Evolutionary conservation across 345 rosid species (phyloP).

Genomic region (Populus simonii): DNA sequence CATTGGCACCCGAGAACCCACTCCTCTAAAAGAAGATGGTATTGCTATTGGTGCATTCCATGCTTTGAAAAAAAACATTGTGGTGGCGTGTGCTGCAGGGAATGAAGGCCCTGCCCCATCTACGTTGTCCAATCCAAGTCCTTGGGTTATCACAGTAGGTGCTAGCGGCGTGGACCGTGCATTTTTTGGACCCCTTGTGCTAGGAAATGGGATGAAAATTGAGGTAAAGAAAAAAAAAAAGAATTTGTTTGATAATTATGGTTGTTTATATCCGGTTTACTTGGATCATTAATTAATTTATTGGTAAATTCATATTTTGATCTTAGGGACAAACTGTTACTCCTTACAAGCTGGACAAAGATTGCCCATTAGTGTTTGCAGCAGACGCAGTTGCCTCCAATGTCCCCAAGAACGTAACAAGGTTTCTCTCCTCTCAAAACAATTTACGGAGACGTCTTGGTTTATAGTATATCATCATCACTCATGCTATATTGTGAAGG

Average conservation of each 20-base stretch:
- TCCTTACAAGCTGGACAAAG: slow-evolving; percentile 36
- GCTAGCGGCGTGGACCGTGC: slow-evolving; percentile 76
- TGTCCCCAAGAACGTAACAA: slow-evolving; percentile 36
- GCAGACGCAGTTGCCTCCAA: slow-evolving; percentile 47
- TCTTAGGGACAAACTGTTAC: slow-evolving; percentile 63
- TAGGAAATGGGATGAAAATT: slow-evolving; percentile 60
- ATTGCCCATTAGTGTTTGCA: slow-evolving; percentile 61
- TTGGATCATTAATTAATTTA: not conserved
- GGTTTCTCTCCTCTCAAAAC: slow-evolving; percentile 23
- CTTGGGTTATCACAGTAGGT: slow-evolving; percentile 79
- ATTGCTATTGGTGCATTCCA: slow-evolving; percentile 67
- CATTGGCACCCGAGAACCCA: slow-evolving; percentile 30
- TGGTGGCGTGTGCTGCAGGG: slow-evolving; percentile 66
- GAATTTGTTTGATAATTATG: not conserved
- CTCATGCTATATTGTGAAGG: too few species aligned
- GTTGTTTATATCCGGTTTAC: too few species aligned
- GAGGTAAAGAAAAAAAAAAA: slow-evolving; percentile 31
- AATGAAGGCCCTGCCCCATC: slow-evolving; percentile 64
- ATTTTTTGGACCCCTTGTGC: slow-evolving; percentile 40
- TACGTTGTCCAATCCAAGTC: slow-evolving; percentile 60
- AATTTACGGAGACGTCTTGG: too few species aligned
- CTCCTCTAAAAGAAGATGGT: slow-evolving; percentile 33
- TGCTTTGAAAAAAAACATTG: slow-evolving; percentile 55
- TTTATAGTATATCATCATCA: too few species aligned
- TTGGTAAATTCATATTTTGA: not conserved